A percentile compares a stretch with the other conserved stretches of the same genome.
Evolutionary conservation across 352 stramenopile species (phyloP).

Genomic region (Phytophthora megakarya): DNA sequence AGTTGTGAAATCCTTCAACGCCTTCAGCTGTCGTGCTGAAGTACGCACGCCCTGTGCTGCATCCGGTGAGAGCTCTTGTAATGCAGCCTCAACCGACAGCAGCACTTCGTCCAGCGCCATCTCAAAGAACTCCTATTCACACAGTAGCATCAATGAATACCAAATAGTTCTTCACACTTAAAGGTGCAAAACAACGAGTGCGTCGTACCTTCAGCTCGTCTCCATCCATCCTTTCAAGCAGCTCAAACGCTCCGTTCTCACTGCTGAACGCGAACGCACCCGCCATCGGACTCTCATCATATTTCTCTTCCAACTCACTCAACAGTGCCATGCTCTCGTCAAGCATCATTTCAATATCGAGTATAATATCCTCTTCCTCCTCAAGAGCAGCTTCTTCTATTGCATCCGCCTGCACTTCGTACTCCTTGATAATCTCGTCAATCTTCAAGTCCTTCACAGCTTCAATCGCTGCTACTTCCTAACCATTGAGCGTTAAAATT

Average conservation of each 20-base stretch:
- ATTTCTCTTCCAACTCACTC: constrained; percentile 27
- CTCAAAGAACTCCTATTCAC: constrained; percentile 68
- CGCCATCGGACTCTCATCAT: constrained; percentile 51
- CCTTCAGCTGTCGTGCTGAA: constrained; percentile 53
- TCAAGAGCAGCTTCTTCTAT: constrained; percentile 19
- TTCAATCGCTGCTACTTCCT: constrained; percentile 37
- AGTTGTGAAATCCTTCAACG: constrained; percentile 47
- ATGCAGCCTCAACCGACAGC: constrained; percentile 46
- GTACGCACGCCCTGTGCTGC: constrained; percentile 51
- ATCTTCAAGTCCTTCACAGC: constrained; percentile 53
- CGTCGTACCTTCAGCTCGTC: constrained; percentile 65
- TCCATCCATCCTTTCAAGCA: constrained; percentile 72
- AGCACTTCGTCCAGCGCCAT: constrained; percentile 67
- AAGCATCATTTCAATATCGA: constrained; percentile 61
- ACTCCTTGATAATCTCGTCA: constrained; percentile 70
- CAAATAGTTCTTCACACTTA: background rate
- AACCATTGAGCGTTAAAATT: background rate
- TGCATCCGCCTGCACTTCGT: constrained; percentile 50
- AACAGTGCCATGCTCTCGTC: constrained; percentile 54
- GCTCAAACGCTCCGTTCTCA: constrained; percentile 59
- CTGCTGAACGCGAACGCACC: constrained; percentile 67
- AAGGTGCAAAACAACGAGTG: background rate
- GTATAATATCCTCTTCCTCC: constrained; percentile 36
- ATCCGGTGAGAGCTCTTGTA: constrained; percentile 67
- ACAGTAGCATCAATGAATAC: background rate